These are phyloP conservation scores for Heliamphora pulchella DNA, from an alignment of 179 eudicot genomes.

Conservation along the genomic window DNA sequence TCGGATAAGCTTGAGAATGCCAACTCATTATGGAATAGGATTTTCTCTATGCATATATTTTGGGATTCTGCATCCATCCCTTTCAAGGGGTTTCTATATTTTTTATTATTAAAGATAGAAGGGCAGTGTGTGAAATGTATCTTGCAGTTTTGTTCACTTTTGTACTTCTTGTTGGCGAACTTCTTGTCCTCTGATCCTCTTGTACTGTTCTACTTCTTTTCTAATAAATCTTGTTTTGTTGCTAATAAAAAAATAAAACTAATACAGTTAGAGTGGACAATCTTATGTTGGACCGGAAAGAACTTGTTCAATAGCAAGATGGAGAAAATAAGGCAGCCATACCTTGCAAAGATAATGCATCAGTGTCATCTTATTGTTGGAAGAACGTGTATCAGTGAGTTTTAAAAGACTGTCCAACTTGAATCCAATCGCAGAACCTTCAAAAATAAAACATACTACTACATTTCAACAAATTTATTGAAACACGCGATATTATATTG, in stretches of 20 bases:
- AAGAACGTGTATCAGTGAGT: conserved; percentile 82
- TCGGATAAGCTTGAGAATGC: too few species aligned
- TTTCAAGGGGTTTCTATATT: too few species aligned
- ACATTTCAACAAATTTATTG: conserved; percentile 3
- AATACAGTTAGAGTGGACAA: conserved; percentile 8
- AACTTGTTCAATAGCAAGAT: conserved; percentile 5
- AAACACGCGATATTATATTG: neutral
- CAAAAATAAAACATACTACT: conserved; percentile 9
- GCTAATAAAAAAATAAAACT: neutral
- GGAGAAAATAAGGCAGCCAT: conserved; percentile 13
- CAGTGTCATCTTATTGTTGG: conserved; percentile 74
- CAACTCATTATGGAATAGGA: too few species aligned
- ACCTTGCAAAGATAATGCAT: conserved; percentile 96
- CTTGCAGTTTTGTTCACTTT: too few species aligned
- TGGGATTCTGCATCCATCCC: too few species aligned
- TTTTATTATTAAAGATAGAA: too few species aligned
- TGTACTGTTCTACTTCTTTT: too few species aligned
- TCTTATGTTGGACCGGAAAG: neutral
- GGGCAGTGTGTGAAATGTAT: too few species aligned
- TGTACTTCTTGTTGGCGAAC: too few species aligned
- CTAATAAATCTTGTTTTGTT: too few species aligned
- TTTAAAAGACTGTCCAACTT: conserved; percentile 85
- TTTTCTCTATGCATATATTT: too few species aligned
- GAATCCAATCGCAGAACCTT: conserved; percentile 84
- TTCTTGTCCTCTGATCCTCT: too few species aligned